Conservation (phyloP, 164 flowering plant species). For the Vitis vinifera region ASM3070453v1 NC_081818.1:23222001-23222500, state of each 20-base stretch:
- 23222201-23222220: background rate
- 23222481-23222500: conserved; percentile 97
- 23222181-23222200: background rate
- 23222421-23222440: conserved; percentile 79
- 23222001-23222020: too few relatives aligned
- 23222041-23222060: too few relatives aligned
- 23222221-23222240: background rate
- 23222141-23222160: background rate
- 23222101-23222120: too few relatives aligned
- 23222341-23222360: conserved; percentile 98
- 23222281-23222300: conserved; percentile 57
- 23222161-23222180: background rate
- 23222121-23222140: too few relatives aligned
- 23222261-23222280: background rate
- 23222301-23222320: conserved; percentile 46
- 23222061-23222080: too few relatives aligned
- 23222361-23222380: conserved; percentile 95
- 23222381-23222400: conserved; percentile 68
- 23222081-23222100: too few relatives aligned
- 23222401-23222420: conserved; percentile 78
- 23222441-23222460: conserved; percentile 67
- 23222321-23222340: conserved; percentile 59
- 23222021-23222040: too few relatives aligned
- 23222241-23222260: background rate
- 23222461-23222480: conserved; percentile 76